Percentiles rank a stretch among this genome's conserved stretches.
These are phyloP conservation scores for Cardamine chenopodiifolia DNA, from an alignment of 345 rosid species.

Conservation along the genomic window DNA sequence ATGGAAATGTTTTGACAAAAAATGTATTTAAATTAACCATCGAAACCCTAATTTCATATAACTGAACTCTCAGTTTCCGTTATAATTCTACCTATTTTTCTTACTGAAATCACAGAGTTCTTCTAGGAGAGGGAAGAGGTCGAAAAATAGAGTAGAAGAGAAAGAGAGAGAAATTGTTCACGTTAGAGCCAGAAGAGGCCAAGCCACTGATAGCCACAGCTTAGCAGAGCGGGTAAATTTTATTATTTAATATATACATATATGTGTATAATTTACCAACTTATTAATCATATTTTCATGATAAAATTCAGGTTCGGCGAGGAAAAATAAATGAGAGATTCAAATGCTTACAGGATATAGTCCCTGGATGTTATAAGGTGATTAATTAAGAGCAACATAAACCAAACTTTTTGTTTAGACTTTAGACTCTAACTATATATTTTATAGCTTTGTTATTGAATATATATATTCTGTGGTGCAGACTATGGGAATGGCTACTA, in stretches of 20 bases:
- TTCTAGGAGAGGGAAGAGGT: slow-evolving; percentile 56
- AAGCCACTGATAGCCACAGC: slow-evolving; percentile 96
- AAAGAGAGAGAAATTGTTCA: slow-evolving; percentile 73
- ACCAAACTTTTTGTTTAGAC: not conserved
- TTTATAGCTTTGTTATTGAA: too few relatives aligned
- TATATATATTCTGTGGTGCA: slow-evolving; percentile 44
- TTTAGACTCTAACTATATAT: too few relatives aligned
- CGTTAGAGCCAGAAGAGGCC: slow-evolving; percentile 94
- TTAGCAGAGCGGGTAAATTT: slow-evolving; percentile 79
- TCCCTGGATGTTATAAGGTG: slow-evolving; percentile 87
- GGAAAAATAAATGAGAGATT: slow-evolving; percentile 78
- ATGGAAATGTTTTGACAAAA: slow-evolving; percentile 29
- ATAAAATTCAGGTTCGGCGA: slow-evolving; percentile 59
- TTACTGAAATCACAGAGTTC: too few relatives aligned
- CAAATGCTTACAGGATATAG: slow-evolving; percentile 67
- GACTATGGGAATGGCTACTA: slow-evolving; percentile 85
- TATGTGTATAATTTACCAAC: not conserved
- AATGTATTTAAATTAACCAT: not conserved
- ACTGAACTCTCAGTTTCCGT: not conserved
- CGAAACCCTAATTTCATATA: slow-evolving; percentile 27
- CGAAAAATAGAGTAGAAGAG: slow-evolving; percentile 44
- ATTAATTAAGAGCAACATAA: not conserved
- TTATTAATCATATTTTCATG: too few relatives aligned
- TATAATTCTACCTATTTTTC: not conserved
- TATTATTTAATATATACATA: not conserved